Conservation (phyloP, 2,329 filamentous ascomycete species). For the Bipolaris gigantea region DNA sequence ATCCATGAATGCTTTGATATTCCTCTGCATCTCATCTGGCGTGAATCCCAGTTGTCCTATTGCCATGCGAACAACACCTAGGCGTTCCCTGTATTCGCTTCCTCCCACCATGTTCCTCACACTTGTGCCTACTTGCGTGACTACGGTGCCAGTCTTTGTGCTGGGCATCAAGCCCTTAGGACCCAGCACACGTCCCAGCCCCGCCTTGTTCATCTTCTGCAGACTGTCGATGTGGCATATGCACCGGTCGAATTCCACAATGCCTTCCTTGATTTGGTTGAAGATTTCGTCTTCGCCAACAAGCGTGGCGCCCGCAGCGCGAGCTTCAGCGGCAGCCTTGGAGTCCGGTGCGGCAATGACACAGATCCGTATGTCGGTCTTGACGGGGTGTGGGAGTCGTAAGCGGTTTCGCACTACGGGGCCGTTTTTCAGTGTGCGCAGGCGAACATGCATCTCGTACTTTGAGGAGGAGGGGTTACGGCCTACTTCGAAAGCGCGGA, state of each 20-base stretch:
- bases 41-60: conserved; percentile 89
- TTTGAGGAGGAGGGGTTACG: conserved; percentile 71
- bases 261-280: conserved; percentile 71
- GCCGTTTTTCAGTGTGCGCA: conserved; percentile 83
- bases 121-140: conserved; percentile 72
- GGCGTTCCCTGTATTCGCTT: conserved; percentile 81
- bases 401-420: conserved; percentile 85
- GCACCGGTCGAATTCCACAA: conserved; percentile 84
- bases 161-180: conserved; percentile 93
- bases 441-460: conserved; percentile 84
- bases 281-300: conserved; percentile 89
- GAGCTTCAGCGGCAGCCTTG: conserved; percentile 71
- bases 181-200: conserved; percentile 78
- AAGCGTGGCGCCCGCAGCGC: conserved; percentile 74
- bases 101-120: conserved; percentile 83
- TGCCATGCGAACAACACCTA: conserved; percentile 84
- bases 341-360: conserved; percentile 88
- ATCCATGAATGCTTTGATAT: conserved; percentile 76
- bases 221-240: conserved; percentile 82
- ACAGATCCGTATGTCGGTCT: conserved; percentile 83
- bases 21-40: conserved; percentile 80
- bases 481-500: conserved; percentile 91
- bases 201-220: conserved; percentile 77
- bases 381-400: conserved; percentile 84
- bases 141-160: conserved; percentile 83